phyloP scores from a whole-genome alignment of 192 early-diverging fungal genomes.

The Coemansia sp. region DNA sequence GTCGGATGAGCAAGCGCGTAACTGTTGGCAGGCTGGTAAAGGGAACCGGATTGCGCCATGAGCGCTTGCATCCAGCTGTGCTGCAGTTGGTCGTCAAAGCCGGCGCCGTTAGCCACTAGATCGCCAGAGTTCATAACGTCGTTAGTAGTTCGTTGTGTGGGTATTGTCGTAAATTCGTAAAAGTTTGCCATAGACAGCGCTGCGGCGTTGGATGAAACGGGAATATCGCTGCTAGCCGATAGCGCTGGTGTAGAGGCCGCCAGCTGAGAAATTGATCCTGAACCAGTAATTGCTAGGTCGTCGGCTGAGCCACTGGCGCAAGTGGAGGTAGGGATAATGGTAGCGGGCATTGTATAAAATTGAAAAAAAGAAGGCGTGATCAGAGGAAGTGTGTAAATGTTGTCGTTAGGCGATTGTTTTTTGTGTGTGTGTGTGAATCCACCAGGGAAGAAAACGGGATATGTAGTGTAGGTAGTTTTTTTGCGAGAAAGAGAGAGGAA shows the following conservation, averaged over 20 bases:
- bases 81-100: conserved; percentile 12
- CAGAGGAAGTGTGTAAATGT: background rate
- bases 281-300: background rate
- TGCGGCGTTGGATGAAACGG: background rate
- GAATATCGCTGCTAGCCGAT: conserved; percentile 3
- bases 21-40: conserved; percentile 1
- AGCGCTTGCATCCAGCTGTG: conserved; percentile 39
- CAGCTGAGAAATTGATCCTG: conserved; percentile 1
- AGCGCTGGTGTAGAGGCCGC: background rate
- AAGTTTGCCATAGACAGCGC: background rate
- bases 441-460: background rate
- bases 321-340: background rate
- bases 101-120: background rate
- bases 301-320: background rate
- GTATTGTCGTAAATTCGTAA: conserved; percentile 6
- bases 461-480: no score
- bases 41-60: conserved; percentile 16
- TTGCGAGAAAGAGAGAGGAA: background rate
- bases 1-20: background rate
- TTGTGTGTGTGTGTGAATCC: background rate
- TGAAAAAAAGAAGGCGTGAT: background rate
- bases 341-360: background rate
- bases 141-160: conserved; percentile 2
- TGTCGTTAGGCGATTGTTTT: background rate
- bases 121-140: background rate